Conservation (phyloP, 1,139 yeast genomes). For the Maudiozyma humilis region DNA sequence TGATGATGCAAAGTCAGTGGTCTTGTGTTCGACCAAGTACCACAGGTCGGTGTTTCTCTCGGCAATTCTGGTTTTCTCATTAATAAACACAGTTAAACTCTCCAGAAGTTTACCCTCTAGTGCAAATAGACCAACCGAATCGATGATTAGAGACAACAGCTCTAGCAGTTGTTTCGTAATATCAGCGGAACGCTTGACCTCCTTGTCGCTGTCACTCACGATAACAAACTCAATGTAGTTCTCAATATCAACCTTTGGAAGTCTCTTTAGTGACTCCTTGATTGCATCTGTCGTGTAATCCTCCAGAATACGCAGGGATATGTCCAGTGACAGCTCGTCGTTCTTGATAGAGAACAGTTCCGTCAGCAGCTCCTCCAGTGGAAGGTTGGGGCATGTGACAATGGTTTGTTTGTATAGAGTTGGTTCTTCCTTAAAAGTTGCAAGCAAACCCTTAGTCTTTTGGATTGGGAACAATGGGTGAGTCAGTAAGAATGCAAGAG, state of each 20-base stretch:
- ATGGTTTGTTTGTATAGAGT: slow-evolving; percentile 73
- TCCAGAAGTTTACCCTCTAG: slow-evolving; percentile 23
- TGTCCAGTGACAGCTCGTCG: slow-evolving; percentile 59
- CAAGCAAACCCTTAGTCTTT: slow-evolving; percentile 47
- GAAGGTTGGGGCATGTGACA: slow-evolving; percentile 64
- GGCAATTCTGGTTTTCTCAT: slow-evolving; percentile 24
- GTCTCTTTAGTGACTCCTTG: slow-evolving; percentile 24
- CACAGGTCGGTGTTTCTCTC: slow-evolving; percentile 28
- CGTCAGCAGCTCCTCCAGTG: slow-evolving; percentile 51
- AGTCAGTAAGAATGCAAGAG: slow-evolving; percentile 67
- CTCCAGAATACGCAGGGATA: slow-evolving; percentile 55
- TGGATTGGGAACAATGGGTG: slow-evolving; percentile 76
- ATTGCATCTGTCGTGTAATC: slow-evolving; percentile 40
- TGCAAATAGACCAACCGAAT: slow-evolving; percentile 31
- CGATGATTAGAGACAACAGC: slow-evolving; percentile 28
- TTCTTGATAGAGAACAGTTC: slow-evolving; percentile 50
- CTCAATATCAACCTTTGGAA: slow-evolving; percentile 28
- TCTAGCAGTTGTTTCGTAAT: slow-evolving; percentile 27
- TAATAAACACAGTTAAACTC: slow-evolving; percentile 23
- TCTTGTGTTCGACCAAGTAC: slow-evolving; percentile 25
- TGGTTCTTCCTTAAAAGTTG: slow-evolving; percentile 40
- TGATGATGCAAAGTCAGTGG: slow-evolving; percentile 1
- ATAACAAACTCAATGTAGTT: slow-evolving; percentile 29
- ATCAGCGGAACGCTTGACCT: slow-evolving; percentile 12
- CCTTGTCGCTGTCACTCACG: slow-evolving; percentile 19